Evolutionary conservation across 1,284 basidiomycete genomes (phyloP).

Genomic region (Jaminaea rosea): DNA sequence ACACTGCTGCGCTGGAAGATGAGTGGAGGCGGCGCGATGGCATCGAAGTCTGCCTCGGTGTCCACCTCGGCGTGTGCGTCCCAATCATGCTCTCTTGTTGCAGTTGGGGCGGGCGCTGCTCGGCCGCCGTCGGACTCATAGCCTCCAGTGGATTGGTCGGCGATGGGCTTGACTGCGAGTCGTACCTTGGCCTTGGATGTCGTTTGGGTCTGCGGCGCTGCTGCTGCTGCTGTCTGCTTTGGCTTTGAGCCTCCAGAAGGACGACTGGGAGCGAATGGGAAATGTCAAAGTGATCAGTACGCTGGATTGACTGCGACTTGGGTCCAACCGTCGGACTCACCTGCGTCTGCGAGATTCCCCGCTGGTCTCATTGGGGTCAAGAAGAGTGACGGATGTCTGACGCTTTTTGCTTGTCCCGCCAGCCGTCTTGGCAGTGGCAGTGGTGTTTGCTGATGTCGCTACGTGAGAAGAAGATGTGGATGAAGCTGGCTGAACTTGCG

Average conservation of each 20-base stretch:
- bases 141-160: background rate
- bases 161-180: too few relatives aligned
- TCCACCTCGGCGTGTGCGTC: background rate
- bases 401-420: background rate
- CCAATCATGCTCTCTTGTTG: background rate
- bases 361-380: background rate
- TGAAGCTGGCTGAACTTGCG: background rate
- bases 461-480: background rate
- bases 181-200: too few relatives aligned
- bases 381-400: too few relatives aligned
- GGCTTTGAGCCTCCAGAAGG: too few relatives aligned
- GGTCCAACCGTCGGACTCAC: too few relatives aligned
- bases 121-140: background rate
- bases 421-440: background rate
- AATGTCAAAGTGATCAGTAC: too few relatives aligned
- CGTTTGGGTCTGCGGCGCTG: background rate
- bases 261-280: too few relatives aligned
- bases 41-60: background rate
- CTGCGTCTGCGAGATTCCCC: too few relatives aligned
- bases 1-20: background rate
- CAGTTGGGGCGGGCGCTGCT: background rate
- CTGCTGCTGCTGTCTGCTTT: background rate
- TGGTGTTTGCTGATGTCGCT: background rate
- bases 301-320: too few relatives aligned
- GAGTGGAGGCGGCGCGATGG: background rate